A percentile compares a stretch with the other conserved stretches of the same genome.
Conservation (phyloP, 1,139 yeast species). For the Kodamaea arcana region DNA sequence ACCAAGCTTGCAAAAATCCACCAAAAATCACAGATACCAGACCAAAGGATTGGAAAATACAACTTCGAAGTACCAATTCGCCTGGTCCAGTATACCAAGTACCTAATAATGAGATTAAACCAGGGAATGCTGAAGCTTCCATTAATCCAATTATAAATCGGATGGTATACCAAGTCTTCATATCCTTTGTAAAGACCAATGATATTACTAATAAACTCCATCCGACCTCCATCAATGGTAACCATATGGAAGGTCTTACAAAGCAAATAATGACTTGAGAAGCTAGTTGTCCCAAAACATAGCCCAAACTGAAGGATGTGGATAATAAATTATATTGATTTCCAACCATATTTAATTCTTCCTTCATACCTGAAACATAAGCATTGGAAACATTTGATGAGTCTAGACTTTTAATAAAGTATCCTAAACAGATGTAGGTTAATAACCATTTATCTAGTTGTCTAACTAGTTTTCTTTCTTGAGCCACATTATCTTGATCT, state of each 20-base stretch:
- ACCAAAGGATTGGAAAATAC: constrained; percentile 21
- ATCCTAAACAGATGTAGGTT: constrained; percentile 30
- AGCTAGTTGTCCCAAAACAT: constrained; percentile 20
- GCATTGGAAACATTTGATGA: constrained; percentile 40
- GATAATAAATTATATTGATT: constrained; percentile 30
- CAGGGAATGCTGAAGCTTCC: constrained; percentile 26
- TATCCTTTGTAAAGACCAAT: constrained; percentile 7
- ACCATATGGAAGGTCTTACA: constrained; percentile 14
- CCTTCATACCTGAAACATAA: constrained; percentile 59
- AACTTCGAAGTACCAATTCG: constrained; percentile 20
- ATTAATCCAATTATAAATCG: constrained; percentile 29
- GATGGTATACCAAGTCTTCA: constrained; percentile 17
- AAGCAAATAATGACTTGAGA: constrained; percentile 11
- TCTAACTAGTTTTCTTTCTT: constrained; percentile 24
- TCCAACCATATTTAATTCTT: constrained; percentile 34
- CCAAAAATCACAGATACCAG: constrained; percentile 28
- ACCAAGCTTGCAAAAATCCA: constrained; percentile 21
- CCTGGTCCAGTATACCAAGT: constrained; percentile 22
- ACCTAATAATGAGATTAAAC: constrained; percentile 20
- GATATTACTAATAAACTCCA: constrained; percentile 15
- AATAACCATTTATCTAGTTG: constrained; percentile 37
- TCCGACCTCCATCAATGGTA: constrained; percentile 13
- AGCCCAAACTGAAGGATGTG: constrained; percentile 31
- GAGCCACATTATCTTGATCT: constrained; percentile 1
- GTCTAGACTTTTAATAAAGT: constrained; percentile 45